These are phyloP conservation scores for Myxozyma kluyveri DNA, from an alignment of 805 yeast genomes.

Conservation along the genomic window DNA sequence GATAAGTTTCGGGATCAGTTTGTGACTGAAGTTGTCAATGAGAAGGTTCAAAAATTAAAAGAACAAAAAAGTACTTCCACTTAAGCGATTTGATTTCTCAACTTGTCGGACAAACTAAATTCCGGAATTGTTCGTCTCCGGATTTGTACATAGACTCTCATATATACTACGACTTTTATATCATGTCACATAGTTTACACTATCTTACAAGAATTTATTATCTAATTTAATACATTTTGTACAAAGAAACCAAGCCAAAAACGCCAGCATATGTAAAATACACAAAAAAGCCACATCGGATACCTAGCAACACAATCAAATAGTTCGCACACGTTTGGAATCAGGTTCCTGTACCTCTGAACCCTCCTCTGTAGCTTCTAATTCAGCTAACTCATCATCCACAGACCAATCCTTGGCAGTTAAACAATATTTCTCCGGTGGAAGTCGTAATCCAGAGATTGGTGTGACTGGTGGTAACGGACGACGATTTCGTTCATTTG, in stretches of 20 bases:
- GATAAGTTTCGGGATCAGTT: constrained; percentile 63
- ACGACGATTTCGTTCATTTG: constrained; percentile 85
- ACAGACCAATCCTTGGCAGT: constrained; percentile 74
- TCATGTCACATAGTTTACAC: no score
- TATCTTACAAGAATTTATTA: neutral
- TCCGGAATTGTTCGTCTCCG: no score
- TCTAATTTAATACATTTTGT: no score
- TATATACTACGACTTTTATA: neutral
- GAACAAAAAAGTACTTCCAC: no score
- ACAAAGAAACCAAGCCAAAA: no score
- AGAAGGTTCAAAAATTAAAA: constrained; percentile 45
- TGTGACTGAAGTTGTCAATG: constrained; percentile 60
- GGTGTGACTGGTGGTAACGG: constrained; percentile 86
- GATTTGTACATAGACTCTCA: neutral
- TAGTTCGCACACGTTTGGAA: neutral
- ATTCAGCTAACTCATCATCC: constrained; percentile 47
- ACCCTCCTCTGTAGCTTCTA: constrained; percentile 1
- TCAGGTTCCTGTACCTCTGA: neutral
- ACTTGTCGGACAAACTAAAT: no score
- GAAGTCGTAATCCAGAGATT: constrained; percentile 86
- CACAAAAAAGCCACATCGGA: neutral
- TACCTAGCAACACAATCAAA: no score
- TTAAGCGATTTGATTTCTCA: no score
- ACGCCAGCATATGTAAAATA: no score
- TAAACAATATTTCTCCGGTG: constrained; percentile 90